Evolutionary conservation across 257 asterid species (phyloP).

Genomic region (Gentiana straminea): DNA sequence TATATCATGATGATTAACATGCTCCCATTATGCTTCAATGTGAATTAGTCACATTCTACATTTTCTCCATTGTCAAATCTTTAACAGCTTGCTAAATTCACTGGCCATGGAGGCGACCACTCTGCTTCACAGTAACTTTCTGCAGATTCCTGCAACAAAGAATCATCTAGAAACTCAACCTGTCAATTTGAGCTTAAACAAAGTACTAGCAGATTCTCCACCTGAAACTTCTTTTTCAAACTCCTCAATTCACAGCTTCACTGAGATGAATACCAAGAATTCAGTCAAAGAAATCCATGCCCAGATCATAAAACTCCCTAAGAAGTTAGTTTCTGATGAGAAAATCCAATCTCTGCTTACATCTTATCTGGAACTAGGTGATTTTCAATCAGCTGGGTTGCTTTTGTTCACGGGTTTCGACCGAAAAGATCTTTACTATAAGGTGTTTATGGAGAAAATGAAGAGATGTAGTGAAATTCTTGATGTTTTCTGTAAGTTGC

Average conservation of each 20-base stretch:
- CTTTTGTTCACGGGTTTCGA: conserved; percentile 36
- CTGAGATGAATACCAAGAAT: conserved; percentile 16
- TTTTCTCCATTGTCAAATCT: conserved; percentile 3
- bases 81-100: background rate
- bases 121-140: conserved; percentile 14
- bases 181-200: conserved; percentile 17
- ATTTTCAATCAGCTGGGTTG: conserved; percentile 39
- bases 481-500: conserved; percentile 28
- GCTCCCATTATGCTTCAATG: conserved; percentile 3
- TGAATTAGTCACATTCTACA: conserved; percentile 3
- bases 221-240: conserved; percentile 17
- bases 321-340: conserved; percentile 12
- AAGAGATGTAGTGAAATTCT: conserved; percentile 39
- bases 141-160: conserved; percentile 8
- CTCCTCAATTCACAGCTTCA: conserved; percentile 11
- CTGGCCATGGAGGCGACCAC: conserved; percentile 32
- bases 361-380: conserved; percentile 34
- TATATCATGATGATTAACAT: background rate
- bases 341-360: conserved; percentile 38
- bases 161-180: conserved; percentile 13
- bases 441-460: conserved; percentile 35
- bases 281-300: conserved; percentile 46
- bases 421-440: conserved; percentile 34
- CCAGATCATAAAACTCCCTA: conserved; percentile 40
- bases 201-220: conserved; percentile 20